Base-by-base conservation (phyloP, 371 early-diverging fungal genomes). In the Thermomucor indicae-seudaticae region DNA sequence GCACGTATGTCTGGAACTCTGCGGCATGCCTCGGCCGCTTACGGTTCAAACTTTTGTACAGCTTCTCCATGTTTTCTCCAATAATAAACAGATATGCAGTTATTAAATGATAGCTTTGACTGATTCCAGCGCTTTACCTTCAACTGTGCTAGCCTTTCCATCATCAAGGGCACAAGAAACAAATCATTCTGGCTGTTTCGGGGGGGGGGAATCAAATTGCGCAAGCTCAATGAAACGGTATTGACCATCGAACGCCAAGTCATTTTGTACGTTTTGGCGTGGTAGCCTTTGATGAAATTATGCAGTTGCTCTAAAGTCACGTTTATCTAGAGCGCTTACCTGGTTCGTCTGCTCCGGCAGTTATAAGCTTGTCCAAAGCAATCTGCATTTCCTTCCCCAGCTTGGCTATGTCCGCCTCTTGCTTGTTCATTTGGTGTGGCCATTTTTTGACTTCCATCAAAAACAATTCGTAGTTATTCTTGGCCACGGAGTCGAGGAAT, bases 341-440 rank as follows among this genome's bases (percentile, higher is more conserved):
- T 29, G 45, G 45, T 2, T 45, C 45, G 11, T 45, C 45, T 10
- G 30, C 28, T 4, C 45, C 45, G 14, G 24, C 24, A 16, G 4
- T 19, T 1, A 45, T 12, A 24, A 45, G 45, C 27, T 45, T 45
- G 4, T 45, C 30, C 11, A 45, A 30, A 5, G 45, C 45, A 27
- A 45, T 10, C 17, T 29, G 45, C 12, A 45, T 25, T 29, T 45
- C 25, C 45, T 45, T 45, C 14, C 45, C 45, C 28, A 45, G 28
- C 27, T 45, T 45, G 16, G 30, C 28, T 28, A 24, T 12, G 28
- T 45, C 45, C 10, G 6, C 24, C 12, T 25, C 19, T 30, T 45
- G 30, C 24, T 45, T 30, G 10, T 28, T 30, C 45, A 28, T 45
- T 45, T 45, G 17, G 19, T 45, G 45, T 45, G 24, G 6, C 45